Evolutionary conservation across 2,329 filamentous ascomycete genomes (phyloP), one percentile per base, ranked within the genome.

Genomic region (Aspergillus hortae): DNA sequence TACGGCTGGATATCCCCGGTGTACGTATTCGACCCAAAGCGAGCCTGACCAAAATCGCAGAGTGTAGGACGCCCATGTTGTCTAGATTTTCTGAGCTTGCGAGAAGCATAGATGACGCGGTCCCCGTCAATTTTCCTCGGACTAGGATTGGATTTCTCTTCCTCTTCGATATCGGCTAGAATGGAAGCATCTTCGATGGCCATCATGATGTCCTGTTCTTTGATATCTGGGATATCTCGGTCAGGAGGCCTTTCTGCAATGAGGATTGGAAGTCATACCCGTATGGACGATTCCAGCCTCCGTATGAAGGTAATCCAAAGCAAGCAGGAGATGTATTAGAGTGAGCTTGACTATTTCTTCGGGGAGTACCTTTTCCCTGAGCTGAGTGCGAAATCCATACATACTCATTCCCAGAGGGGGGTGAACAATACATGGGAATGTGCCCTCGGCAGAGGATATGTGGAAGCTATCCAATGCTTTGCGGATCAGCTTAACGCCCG

Each of bases 31-130:
- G 53, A 55, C 1, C 54, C 52, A 43, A 56, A 56, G n/a, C 62
- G 53, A 50, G 61, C 61, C 40, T 65, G 53, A 1, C 63, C 60
- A 44, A 69, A 64, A 42, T 67, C 65, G 11, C 53, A 58, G 12
- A 68, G 42, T 12, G 64, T 52, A 15, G 62, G 63, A 38, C 55
- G 57, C 11, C 61, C 60, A 55, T 60, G 42, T 2, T 53, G n/a
- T 15, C 61, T 62, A 4, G 62, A 54, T 11, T 51, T 63, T 1
- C 45, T 44, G 1, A 67, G 56, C 3, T 61, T 43, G 14, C 61
- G 55, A 15, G 64, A 64, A 15, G 44, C 21, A 53, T 67, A 69
- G 19, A 68, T 62, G 9, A 54, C 46, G 7, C 57, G 55, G 42
- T 59, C 48, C 4, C 52, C 55, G 42, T 56, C 46, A 17, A 63